phyloP scores from a whole-genome alignment of 306 rosid species.

The Cucumis melo region DNA sequence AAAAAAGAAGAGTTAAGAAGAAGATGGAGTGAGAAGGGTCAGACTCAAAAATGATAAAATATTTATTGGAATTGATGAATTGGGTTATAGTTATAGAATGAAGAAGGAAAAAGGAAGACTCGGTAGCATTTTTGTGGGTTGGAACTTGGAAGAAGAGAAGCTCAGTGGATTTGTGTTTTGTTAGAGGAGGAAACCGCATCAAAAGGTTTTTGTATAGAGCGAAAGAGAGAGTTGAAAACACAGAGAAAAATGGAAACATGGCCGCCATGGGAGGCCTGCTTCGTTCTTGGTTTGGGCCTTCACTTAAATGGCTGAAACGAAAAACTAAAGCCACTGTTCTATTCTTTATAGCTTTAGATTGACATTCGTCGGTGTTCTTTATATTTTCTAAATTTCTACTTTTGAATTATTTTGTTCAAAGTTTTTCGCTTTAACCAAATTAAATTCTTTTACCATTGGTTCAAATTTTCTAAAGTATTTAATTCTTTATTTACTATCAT shows the following conservation, averaged over 20 bases:
- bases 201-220: not conserved
- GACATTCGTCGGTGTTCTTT: not conserved
- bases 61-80: not conserved
- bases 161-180: not conserved
- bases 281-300: constrained; percentile 8
- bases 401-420: too few species aligned
- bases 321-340: too few species aligned
- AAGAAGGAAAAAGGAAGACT: not conserved
- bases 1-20: not conserved
- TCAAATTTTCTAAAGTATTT: too few species aligned
- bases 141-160: not conserved
- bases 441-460: too few species aligned
- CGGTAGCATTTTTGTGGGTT: not conserved
- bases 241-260: not conserved
- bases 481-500: too few species aligned
- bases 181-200: not conserved
- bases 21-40: not conserved
- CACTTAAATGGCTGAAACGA: not conserved
- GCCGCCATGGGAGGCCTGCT: constrained; percentile 10
- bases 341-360: too few species aligned
- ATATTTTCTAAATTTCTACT: too few species aligned
- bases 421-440: too few species aligned
- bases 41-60: not conserved
- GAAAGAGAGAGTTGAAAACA: not conserved
- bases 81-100: not conserved